phyloP scores from a whole-genome alignment of 1,284 basidiomycete genomes.

The Apiotrichum brassicae region DNA sequence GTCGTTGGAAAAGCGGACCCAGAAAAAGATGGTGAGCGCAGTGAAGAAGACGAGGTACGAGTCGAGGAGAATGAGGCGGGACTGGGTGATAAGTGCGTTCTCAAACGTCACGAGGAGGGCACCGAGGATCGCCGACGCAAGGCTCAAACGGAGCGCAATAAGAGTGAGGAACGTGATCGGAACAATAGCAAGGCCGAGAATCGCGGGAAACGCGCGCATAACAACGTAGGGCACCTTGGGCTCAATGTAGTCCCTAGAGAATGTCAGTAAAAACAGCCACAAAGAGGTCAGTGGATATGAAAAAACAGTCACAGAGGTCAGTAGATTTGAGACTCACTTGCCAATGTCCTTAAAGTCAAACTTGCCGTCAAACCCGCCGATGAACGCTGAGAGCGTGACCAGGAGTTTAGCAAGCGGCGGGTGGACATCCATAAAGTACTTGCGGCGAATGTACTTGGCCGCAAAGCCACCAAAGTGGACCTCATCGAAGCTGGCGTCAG shows the following conservation, averaged over 20 bases:
- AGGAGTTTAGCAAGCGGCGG: conserved; percentile 94
- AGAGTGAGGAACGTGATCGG: conserved; percentile 91
- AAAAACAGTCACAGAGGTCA: not conserved
- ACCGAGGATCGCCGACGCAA: conserved; percentile 82
- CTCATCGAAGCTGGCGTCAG: conserved; percentile 74
- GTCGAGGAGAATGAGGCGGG: conserved; percentile 92
- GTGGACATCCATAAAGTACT: conserved; percentile 97
- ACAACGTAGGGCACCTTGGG: conserved; percentile 82
- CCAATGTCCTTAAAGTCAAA: conserved; percentile 98
- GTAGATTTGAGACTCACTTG: conserved; percentile 56
- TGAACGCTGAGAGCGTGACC: conserved; percentile 80
- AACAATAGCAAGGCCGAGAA: conserved; percentile 81
- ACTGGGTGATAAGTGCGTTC: conserved; percentile 92
- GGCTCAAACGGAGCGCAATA: conserved; percentile 80
- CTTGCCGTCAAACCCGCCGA: conserved; percentile 85
- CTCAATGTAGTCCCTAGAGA: conserved; percentile 62
- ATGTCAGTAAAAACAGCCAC: not conserved
- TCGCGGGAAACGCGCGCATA: conserved; percentile 87
- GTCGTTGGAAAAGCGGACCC: conserved; percentile 86
- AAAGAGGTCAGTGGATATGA: not conserved
- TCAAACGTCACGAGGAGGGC: conserved; percentile 91
- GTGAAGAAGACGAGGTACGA: conserved; percentile 98
- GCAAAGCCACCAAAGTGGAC: conserved; percentile 97
- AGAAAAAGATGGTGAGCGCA: conserved; percentile 76
- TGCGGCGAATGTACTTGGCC: conserved; percentile 76